Evolutionary conservation across 345 rosid species (phyloP), one percentile per base, ranked within the genome.

Genomic region (Angophora floribunda): DNA sequence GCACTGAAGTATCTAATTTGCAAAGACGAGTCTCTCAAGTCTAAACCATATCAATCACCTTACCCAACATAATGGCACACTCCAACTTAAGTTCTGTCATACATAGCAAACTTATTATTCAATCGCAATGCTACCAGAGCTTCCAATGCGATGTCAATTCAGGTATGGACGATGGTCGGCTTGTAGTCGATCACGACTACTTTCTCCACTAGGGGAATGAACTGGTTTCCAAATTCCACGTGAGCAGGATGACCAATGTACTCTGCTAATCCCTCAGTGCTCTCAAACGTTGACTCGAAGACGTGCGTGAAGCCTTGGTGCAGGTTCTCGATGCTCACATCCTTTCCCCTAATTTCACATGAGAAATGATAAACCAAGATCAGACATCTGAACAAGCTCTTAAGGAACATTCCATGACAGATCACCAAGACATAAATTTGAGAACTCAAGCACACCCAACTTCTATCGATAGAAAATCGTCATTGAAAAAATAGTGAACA

Each of bases 301-400:
- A 97, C 85, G 85, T 97, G 99, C 7, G 97, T 96, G 94, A 92
- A 97, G 21, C 97, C 99, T 89, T 93, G 98, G 82, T 96, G 96
- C 93, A 94, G 13, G 88, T 96, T 96, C 95, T 95, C 97, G 55
- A 88, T 53, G 89, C 99, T 95, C 92, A 97, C 95, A 93, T 96
- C 96, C 65, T 87, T 92, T 14, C 98, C 98, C 99, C 98, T 96
- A 91, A 13, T 65, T 32, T 89, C 44, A 88, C 49, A 36, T 85
- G 10, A 47, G 32, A 85, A 15, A 50, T 75, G 82, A 75, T 75
- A 36, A 36, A 44, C 49, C 82, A 17, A 36, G 82, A 19, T 75
- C 26, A 75, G 47, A 47, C 82, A 75, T 75, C 82, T 36, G 82
- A 41, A 75, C 82, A 75, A 36, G 26, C 82, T 75, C 26, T 75